Evolutionary conservation across 179 eudicot species (phyloP), one percentile per base, ranked within the genome.

Genomic region (Heliamphora pulchella): DNA sequence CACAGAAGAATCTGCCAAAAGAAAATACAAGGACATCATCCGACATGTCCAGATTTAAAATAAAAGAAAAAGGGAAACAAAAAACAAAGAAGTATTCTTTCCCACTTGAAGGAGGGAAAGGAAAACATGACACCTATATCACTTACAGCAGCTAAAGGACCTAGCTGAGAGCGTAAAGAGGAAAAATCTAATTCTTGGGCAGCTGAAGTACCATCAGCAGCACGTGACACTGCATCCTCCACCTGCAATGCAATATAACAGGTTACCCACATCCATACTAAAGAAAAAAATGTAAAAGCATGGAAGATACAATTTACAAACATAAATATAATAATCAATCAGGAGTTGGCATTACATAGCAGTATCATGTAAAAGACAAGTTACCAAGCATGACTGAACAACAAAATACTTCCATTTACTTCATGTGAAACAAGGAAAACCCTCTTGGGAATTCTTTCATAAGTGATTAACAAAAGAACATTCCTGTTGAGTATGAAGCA

Each of bases 161-260:
- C 99, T 75, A 96, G 88, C 83, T 94, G 99, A 78, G 96, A 85
- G 67, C 88, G 91, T 69, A 96, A 81, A 39, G 91, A 89, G 66
- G 91, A 84, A 84, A 94, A 88, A 86, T 96, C 96, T 57, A 96
- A 86, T 78, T 94, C 98, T 84, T 96, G 97, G 81, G 86, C 85
- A 59, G 91, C 78, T 46, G 85, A 69, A 71, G 80, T 87, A 76
- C 87, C 99, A 90, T 89, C 94, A 74, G 92, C 91, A 82, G 98
- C 97, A 84, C 96, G 93, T 53, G 91, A 89, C 50, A 93, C 98
- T 14, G 91, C 96, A 86, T 94, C 96, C 82, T 92, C 93, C 85
- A 90, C 96, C 99, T 96, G 79, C 64, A 41, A 80, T 79, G 70
- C 22, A 44, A 75, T 18, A 8, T 6, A 58, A 44, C 41, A 73